Evolutionary conservation across 495 filamentous ascomycete species (phyloP), one percentile per base, ranked within the genome.

Genomic region (Podospora pseudopauciseta): DNA sequence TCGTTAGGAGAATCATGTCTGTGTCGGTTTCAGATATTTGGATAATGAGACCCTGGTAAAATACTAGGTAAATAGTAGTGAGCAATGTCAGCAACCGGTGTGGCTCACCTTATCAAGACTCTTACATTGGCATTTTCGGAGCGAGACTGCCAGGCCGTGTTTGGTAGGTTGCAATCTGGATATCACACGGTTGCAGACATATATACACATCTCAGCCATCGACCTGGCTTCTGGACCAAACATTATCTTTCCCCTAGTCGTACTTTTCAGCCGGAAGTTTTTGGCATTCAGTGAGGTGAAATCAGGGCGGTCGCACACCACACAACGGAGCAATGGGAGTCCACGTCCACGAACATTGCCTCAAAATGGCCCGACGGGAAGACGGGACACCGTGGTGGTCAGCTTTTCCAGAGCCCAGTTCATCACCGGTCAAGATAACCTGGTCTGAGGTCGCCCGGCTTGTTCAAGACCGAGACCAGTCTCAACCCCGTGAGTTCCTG

Each of bases 311-410:
- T 49, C 2, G 39, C 7, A 49, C 7, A 16, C 39, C 39, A 49
- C 2, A 49, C 18, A 59, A 59, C 7, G 7, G 18, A 59, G 9
- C 2, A 57, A 65, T n/a, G 63, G 32, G 18, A 39, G 5, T 58
- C 18, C 55, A 66, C 64, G 70, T 68, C 3, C 71, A 75, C 49
- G 66, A 73, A n/a, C 67, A 75, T 20, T 77, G 75, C 75, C 68
- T 72, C 7, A 70, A 74, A 44, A 75, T 75, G 71, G 73, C 75
- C 13, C 67, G 59, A 4, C 68, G 72, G 7, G 70, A 72, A 5
- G 73, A 75, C 65, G 71, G 75, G 23, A 68, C 75, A 1, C 83
- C 81, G 11, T 85, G 83, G 83, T 81, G 80, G 66, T 76, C 81
- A 32, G 78, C 77, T 11, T 77, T 78, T 30, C 76, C 76, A 4